Evolutionary conservation across 139 green algal species (phyloP).

Genomic region (Desmodesmus armatus): DNA sequence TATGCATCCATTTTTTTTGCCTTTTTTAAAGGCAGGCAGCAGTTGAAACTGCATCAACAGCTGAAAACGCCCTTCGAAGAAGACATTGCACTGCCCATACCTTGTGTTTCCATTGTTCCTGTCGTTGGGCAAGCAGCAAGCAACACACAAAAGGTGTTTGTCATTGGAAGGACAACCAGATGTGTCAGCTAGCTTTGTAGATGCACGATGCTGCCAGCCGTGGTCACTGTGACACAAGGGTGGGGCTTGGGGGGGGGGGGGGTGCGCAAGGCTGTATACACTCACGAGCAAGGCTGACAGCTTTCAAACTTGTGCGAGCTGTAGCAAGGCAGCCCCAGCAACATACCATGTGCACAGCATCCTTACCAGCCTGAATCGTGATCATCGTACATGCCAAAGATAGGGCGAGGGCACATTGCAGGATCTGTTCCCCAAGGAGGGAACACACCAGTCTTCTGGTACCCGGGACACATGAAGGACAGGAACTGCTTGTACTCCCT

Average conservation of each 20-base stretch:
- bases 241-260: too few species aligned
- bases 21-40: background rate
- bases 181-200: background rate
- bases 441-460: constrained; percentile 33
- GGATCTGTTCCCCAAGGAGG: constrained; percentile 64
- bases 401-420: constrained; percentile 57
- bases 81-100: too few species aligned
- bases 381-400: constrained; percentile 77
- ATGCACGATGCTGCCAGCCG: background rate
- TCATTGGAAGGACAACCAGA: too few species aligned
- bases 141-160: too few species aligned
- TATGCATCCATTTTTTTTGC: background rate
- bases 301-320: background rate
- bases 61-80: background rate
- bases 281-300: background rate
- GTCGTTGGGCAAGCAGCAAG: too few species aligned
- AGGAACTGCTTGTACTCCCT: constrained; percentile 67
- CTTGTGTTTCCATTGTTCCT: too few species aligned
- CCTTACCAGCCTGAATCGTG: constrained; percentile 79
- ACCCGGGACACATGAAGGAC: constrained; percentile 72
- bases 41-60: background rate
- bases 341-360: constrained; percentile 66
- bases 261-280: too few species aligned
- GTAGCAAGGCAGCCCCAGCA: background rate
- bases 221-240: background rate